A percentile compares a stretch with the other conserved stretches of the same genome.
Evolutionary conservation across 305 asterid genomes (phyloP).

Genomic region (Salvia sclarea): DNA sequence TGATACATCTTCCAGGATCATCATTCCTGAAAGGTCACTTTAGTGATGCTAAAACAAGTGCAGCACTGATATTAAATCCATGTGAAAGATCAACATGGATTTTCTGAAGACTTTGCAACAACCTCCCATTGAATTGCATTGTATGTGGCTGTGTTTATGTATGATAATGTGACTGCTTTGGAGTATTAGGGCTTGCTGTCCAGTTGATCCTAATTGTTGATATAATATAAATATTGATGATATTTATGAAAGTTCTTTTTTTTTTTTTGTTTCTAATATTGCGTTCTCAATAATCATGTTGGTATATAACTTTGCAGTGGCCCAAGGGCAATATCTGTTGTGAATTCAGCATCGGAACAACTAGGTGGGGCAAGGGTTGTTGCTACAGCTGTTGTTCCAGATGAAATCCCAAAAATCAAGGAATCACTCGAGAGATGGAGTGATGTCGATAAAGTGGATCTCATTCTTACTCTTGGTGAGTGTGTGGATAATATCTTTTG

Average conservation of each 20-base stretch:
- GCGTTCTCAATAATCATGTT: no score
- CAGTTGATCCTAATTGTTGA: background rate
- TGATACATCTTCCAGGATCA: conserved; percentile 71
- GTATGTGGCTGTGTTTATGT: conserved; percentile 19
- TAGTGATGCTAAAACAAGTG: conserved; percentile 62
- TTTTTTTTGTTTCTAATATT: no score
- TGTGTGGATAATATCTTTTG: conserved; percentile 15
- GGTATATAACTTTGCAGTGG: conserved; percentile 59
- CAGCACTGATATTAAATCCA: conserved; percentile 47
- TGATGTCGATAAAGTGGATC: conserved; percentile 85
- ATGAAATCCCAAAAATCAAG: conserved; percentile 73
- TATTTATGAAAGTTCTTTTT: background rate
- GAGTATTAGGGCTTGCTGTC: background rate
- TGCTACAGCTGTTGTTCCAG: conserved; percentile 79
- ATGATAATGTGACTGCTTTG: background rate
- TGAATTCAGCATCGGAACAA: conserved; percentile 76
- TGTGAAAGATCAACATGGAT: conserved; percentile 48
- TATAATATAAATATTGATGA: background rate
- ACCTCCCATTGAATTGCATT: conserved; percentile 21
- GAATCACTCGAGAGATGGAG: conserved; percentile 76
- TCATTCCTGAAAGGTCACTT: conserved; percentile 78
- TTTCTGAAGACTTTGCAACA: conserved; percentile 49
- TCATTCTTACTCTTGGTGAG: conserved; percentile 92
- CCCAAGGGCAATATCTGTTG: conserved; percentile 88
- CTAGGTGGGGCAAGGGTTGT: conserved; percentile 81